Evolutionary conservation across 768 basidiomycete genomes (phyloP).

Genomic region (Ephemerocybe angulata): DNA sequence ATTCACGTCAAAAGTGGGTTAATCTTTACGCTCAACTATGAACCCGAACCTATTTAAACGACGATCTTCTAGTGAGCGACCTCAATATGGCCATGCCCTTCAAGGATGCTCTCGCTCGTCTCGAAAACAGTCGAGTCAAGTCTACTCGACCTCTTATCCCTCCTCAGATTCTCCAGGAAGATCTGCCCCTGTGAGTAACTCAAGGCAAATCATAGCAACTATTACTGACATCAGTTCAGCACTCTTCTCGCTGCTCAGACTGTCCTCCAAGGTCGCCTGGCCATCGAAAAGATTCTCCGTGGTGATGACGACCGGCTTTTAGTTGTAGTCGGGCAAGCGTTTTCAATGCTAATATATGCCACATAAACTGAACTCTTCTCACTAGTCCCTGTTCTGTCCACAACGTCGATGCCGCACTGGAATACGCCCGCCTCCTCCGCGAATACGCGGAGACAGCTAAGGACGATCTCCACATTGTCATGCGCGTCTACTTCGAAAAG

Average conservation of each 20-base stretch:
- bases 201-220: neutral
- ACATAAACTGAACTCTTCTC: neutral
- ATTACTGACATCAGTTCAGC: constrained; percentile 32
- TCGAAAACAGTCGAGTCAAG: constrained; percentile 86
- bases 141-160: constrained; percentile 87
- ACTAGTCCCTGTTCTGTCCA: constrained; percentile 91
- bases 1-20: constrained; percentile 1
- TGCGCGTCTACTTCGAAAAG: constrained; percentile 99
- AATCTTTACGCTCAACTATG: neutral
- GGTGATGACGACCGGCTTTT: constrained; percentile 91
- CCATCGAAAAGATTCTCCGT: constrained; percentile 72
- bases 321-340: constrained; percentile 80
- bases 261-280: constrained; percentile 78
- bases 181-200: constrained; percentile 70
- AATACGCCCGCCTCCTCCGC: constrained; percentile 78
- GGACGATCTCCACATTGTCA: constrained; percentile 89
- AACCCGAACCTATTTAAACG: constrained; percentile 11
- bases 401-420: constrained; percentile 78
- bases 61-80: constrained; percentile 38
- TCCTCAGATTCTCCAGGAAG: constrained; percentile 91
- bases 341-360: neutral
- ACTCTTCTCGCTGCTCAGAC: constrained; percentile 82
- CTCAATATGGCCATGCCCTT: constrained; percentile 68
- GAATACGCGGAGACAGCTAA: constrained; percentile 76
- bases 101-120: constrained; percentile 72